Evolutionary conservation across 2,329 filamentous ascomycete species (phyloP).

Genomic region (Hysterium pulicare): DNA sequence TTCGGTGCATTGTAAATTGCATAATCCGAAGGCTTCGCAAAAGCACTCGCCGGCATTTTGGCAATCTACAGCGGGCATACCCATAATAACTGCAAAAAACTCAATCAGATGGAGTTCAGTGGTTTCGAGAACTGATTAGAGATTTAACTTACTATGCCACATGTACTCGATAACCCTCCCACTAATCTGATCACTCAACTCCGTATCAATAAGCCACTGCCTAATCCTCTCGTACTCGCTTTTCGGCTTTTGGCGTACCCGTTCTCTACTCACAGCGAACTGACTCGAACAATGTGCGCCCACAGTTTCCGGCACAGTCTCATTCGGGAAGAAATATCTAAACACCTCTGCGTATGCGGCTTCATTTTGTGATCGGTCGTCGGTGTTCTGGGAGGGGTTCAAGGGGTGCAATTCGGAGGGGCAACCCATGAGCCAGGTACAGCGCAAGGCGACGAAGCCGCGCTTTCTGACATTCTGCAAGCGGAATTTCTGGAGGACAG

Average conservation of each 20-base stretch:
- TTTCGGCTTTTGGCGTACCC: constrained; percentile 40
- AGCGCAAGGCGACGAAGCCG: constrained; percentile 51
- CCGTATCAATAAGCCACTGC: constrained; percentile 46
- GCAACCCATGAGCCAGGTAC: constrained; percentile 49
- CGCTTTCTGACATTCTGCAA: constrained; percentile 41
- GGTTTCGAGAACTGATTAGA: not conserved
- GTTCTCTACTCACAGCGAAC: constrained; percentile 47
- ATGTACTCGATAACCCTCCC: constrained; percentile 54
- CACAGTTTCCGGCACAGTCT: constrained; percentile 39
- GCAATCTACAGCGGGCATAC: constrained; percentile 49
- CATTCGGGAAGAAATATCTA: constrained; percentile 41
- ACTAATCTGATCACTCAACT: constrained; percentile 44
- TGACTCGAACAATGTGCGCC: constrained; percentile 51
- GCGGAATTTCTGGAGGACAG: constrained; percentile 44
- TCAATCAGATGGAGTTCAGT: not conserved
- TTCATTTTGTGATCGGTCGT: constrained; percentile 23
- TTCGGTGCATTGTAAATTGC: constrained; percentile 42
- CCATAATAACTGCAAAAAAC: constrained; percentile 17
- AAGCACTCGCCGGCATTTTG: constrained; percentile 60
- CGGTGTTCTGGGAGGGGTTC: constrained; percentile 28
- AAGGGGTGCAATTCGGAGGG: constrained; percentile 46
- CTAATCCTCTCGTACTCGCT: constrained; percentile 46
- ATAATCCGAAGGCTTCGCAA: constrained; percentile 62
- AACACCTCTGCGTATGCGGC: constrained; percentile 45
- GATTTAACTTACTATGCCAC: constrained; percentile 48